Evolutionary conservation across 352 stramenopile species (phyloP), one percentile per base, ranked within the genome.

Genomic region (Peronosclerospora sorghi): DNA sequence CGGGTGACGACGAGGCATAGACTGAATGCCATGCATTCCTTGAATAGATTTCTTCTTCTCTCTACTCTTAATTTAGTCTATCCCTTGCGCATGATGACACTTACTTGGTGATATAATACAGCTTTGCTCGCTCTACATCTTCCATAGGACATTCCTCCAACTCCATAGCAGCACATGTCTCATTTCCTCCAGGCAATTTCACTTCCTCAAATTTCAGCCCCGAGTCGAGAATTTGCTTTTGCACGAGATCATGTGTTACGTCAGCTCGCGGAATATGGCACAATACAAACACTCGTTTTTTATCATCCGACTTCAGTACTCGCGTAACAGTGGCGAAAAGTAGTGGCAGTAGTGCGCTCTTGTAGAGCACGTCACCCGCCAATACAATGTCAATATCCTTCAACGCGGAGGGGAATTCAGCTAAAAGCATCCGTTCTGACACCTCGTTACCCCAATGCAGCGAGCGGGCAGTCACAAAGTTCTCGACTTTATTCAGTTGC

Each of bases 301-400:
- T 44, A 14, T 19, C 47, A 27, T 49, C 47, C 21, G 36, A 20
- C 6, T 13, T 37, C 24, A 85, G 35, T 30, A 73, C 58, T 12
- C 46, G 44, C 6, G 43, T 45, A 28, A 84, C 66, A 28, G 77
- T 85, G 15, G 34, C 26, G 32, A 90, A 69, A 15, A 90, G 65
- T n/a, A 83, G 61, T 13, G 56, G 66, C 21, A 90, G 41, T 18
- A 90, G 24, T 37, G 72, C 66, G 28, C 59, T 53, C 58, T 90
- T 90, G 53, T 90, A 90, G 9, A 86, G 59, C 35, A 90, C 77
- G 44, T 90, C 77, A 39, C 72, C 77, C 2, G 77, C 77, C 12
- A 90, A 36, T 18, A 88, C 55, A 27, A 85, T 38, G 44, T 86
- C 67, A 12, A 75, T 62, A 18, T 50, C 23, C 2, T 18, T 38